Conservation (phyloP, 2,329 filamentous ascomycete species). For the Aspergillus sp. region DNA sequence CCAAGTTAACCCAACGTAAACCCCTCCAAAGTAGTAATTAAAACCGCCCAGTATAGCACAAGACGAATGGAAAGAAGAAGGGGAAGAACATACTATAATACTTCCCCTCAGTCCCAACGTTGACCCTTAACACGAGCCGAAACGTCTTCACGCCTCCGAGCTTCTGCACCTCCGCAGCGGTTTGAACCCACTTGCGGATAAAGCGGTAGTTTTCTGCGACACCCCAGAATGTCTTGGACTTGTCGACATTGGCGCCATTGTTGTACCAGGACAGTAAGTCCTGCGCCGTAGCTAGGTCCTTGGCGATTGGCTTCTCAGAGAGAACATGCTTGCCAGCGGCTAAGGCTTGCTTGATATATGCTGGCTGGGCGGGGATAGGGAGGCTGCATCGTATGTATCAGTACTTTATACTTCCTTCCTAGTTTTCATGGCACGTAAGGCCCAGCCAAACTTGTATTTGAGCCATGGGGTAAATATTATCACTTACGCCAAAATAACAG, state of each 20-base stretch:
- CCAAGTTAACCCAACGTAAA: neutral
- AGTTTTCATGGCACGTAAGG: neutral
- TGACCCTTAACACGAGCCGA: constrained; percentile 46
- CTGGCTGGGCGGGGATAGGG: constrained; percentile 54
- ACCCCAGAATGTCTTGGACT: constrained; percentile 42
- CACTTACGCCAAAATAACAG: constrained; percentile 51
- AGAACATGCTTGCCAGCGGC: constrained; percentile 56
- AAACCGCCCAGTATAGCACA: neutral
- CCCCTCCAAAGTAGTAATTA: neutral
- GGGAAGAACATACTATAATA: constrained; percentile 47
- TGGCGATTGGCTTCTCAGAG: constrained; percentile 58
- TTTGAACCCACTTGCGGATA: constrained; percentile 48
- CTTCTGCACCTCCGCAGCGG: constrained; percentile 45
- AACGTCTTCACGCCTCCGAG: constrained; percentile 54
- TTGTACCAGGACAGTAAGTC: constrained; percentile 55
- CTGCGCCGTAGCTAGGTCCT: constrained; percentile 53
- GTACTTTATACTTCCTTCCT: neutral
- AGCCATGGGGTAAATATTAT: constrained; percentile 16
- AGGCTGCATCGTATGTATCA: constrained; percentile 35
- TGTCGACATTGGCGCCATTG: constrained; percentile 42
- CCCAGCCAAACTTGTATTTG: neutral
- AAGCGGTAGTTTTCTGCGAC: constrained; percentile 62
- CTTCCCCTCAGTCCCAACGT: constrained; percentile 52
- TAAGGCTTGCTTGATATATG: constrained; percentile 51
- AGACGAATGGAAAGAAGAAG: constrained; percentile 2